Evolutionary conservation across 176 grass and related monocot genomes (phyloP).

Genomic region (Otatea glauca): DNA sequence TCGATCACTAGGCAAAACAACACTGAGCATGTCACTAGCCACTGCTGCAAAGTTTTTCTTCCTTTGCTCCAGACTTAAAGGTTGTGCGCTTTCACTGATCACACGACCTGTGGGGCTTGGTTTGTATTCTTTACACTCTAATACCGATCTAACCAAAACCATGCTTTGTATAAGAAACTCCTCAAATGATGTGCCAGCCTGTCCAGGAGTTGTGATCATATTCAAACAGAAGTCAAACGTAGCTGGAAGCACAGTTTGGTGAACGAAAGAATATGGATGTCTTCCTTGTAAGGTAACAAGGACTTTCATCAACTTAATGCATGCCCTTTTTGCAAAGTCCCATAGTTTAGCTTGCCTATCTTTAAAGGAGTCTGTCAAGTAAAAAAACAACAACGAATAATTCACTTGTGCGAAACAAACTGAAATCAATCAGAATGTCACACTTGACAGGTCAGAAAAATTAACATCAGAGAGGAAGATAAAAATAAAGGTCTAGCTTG

Average conservation of each 20-base stretch:
- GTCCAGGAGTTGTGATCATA: slow-evolving; percentile 87
- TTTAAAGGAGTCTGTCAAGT: slow-evolving; percentile 70
- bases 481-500: slow-evolving; percentile 11
- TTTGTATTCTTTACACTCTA: slow-evolving; percentile 98
- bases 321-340: slow-evolving; percentile 86
- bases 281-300: slow-evolving; percentile 73
- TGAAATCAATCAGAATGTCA: slow-evolving; percentile 13
- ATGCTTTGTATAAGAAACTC: slow-evolving; percentile 96
- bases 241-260: slow-evolving; percentile 73
- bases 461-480: slow-evolving; percentile 22
- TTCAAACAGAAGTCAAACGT: slow-evolving; percentile 83
- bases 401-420: slow-evolving; percentile 18
- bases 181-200: slow-evolving; percentile 68
- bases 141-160: slow-evolving; percentile 84
- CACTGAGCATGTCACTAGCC: slow-evolving; percentile 78
- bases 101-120: slow-evolving; percentile 75
- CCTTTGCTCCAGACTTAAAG: slow-evolving; percentile 80
- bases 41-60: slow-evolving; percentile 76
- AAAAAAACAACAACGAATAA: slow-evolving; percentile 29
- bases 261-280: slow-evolving; percentile 92
- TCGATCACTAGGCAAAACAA: slow-evolving; percentile 73
- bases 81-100: slow-evolving; percentile 57
- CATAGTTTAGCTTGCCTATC: slow-evolving; percentile 78
- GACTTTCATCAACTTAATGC: slow-evolving; percentile 94
- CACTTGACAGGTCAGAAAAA: slow-evolving; percentile 17